Evolutionary conservation across 169 alveolate genomes (phyloP), one percentile per base, ranked within the genome.

Genomic region (Cystoisospora suis): DNA sequence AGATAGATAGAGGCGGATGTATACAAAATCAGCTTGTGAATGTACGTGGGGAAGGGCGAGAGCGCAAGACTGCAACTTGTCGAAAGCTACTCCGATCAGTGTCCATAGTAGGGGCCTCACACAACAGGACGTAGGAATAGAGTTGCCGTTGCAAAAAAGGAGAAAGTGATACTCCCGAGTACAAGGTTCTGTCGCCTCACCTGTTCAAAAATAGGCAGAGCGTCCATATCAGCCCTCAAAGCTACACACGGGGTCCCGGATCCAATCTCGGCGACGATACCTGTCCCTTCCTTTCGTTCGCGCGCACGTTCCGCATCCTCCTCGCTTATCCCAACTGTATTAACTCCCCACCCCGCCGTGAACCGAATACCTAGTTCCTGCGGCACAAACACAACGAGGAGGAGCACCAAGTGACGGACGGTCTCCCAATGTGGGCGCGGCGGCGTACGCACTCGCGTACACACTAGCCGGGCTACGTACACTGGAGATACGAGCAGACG

Each of bases 161-260:
- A n/a, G n/a, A n/a, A n/a, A n/a, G n/a, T n/a, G n/a, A n/a, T n/a
- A n/a, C n/a, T n/a, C n/a, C 9, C 61, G 61, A 49, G 20, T 49
- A 9, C n/a, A 49, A 49, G 9, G n/a, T 20, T 12, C 61, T 20
- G 61, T 7, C 29, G 29, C 72, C 72, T 58, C 56, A 88, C 92
- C 88, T 72, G 75, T 70, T 91, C 94, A 47, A 15, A 65, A 3
- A 91, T 91, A 0, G 94, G 94, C 27, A 91, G 91, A 17, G 91
- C 94, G 75, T 91, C 94, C 85, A 91, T 91, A 59, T 91, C 94
- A 9, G 94, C 94, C 61, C 94, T 81, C 75, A 91, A 56, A 44
- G 70, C 65, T 29, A 91, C 92, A 38, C 91, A 85, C 0, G 94
- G 94, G 59, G 32, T 42, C n/a, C 94, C 94, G 0, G 89, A 86